Conservation (phyloP, 129 eudicot species). For the Artemisia argyi region DNA sequence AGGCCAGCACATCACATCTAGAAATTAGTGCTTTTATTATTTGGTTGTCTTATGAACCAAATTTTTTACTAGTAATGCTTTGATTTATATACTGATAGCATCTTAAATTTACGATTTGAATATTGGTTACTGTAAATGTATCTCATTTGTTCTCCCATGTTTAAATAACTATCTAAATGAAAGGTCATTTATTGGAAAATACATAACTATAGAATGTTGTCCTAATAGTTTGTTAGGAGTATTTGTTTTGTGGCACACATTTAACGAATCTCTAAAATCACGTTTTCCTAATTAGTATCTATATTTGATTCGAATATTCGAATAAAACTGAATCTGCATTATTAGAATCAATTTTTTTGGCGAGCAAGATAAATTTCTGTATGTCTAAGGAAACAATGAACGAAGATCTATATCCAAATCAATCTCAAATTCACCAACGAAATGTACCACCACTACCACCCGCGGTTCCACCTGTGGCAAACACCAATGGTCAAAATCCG, state of each 20-base stretch:
- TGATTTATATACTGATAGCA: too few relatives aligned
- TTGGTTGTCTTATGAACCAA: too few relatives aligned
- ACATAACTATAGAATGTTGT: too few relatives aligned
- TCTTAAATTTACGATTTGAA: too few relatives aligned
- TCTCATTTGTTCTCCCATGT: too few relatives aligned
- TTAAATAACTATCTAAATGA: too few relatives aligned
- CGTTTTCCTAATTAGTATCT: neutral
- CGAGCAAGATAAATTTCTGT: neutral
- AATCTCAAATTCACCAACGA: conserved; percentile 34
- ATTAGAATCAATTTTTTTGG: neutral
- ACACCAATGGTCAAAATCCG: conserved; percentile 15
- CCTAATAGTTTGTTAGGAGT: neutral
- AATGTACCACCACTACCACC: conserved; percentile 23
- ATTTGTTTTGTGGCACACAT: neutral
- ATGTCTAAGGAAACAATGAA: conserved; percentile 20
- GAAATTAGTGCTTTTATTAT: too few relatives aligned
- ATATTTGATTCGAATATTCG: neutral
- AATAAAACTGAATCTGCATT: neutral
- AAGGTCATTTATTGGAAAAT: too few relatives aligned
- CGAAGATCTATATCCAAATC: conserved; percentile 15
- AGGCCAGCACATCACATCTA: too few relatives aligned
- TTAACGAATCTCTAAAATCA: neutral
- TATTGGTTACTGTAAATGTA: too few relatives aligned
- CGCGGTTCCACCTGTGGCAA: neutral
- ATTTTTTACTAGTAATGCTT: too few relatives aligned